Evolutionary conservation across 805 yeast genomes (phyloP).

Genomic region (Lipomyces spencermartinsiae): DNA sequence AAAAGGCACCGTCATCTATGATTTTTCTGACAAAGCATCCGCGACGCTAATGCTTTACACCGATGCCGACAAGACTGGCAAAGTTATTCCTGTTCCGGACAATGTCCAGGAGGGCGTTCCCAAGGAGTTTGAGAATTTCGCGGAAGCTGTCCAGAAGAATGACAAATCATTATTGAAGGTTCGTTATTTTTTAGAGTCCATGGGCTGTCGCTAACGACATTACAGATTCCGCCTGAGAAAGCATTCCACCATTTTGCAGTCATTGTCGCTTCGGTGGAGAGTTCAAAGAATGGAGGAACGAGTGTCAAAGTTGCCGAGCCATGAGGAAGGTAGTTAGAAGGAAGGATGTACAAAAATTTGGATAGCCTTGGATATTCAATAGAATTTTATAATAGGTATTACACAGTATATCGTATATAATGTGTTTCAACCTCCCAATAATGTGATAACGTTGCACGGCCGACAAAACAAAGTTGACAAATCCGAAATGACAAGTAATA

Average conservation of each 20-base stretch:
- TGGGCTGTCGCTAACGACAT: neutral
- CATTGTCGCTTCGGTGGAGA: slow-evolving; percentile 82
- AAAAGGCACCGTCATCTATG: slow-evolving; percentile 74
- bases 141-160: slow-evolving; percentile 63
- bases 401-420: neutral
- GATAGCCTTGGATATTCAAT: neutral
- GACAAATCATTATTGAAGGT: slow-evolving; percentile 62
- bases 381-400: neutral
- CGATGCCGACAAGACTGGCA: slow-evolving; percentile 36
- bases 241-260: slow-evolving; percentile 94
- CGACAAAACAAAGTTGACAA: neutral
- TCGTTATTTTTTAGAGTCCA: neutral
- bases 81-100: slow-evolving; percentile 31
- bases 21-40: slow-evolving; percentile 62
- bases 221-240: slow-evolving; percentile 60
- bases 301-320: slow-evolving; percentile 43
- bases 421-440: neutral
- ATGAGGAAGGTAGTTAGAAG: neutral
- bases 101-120: slow-evolving; percentile 62
- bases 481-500: neutral
- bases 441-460: neutral
- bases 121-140: slow-evolving; percentile 61
- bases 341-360: neutral
- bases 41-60: slow-evolving; percentile 46
- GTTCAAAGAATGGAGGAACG: slow-evolving; percentile 55